Percentiles rank a stretch among this genome's conserved stretches.
These are phyloP conservation scores for Cladophialophora yegresii DNA, from an alignment of 2,329 filamentous ascomycete genomes.

Conservation along the genomic window DNA sequence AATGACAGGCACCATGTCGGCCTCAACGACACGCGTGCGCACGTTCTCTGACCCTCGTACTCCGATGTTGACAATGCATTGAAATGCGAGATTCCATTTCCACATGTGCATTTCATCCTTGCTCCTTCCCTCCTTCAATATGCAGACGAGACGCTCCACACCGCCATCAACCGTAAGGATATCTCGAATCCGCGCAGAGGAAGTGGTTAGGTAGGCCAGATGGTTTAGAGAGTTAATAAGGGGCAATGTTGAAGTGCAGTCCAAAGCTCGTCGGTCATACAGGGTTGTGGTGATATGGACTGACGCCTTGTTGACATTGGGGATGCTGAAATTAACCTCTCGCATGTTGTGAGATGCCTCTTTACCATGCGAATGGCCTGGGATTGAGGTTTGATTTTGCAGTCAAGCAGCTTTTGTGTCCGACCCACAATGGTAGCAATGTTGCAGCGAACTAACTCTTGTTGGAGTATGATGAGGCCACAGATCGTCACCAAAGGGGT, in stretches of 20 bases:
- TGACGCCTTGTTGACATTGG: conserved; percentile 98
- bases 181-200: conserved; percentile 93
- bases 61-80: conserved; percentile 98
- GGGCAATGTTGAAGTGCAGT: conserved; percentile 95
- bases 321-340: conserved; percentile 99
- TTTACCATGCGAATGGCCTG: conserved; percentile 3
- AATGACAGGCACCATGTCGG: conserved; percentile 98
- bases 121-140: conserved; percentile 94
- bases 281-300: conserved; percentile 98
- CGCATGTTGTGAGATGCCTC: conserved; percentile 67
- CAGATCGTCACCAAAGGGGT: not conserved
- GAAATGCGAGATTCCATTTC: conserved; percentile 99
- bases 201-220: conserved; percentile 96
- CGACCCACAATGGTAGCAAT: not conserved
- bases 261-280: conserved; percentile 94
- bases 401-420: not conserved
- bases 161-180: conserved; percentile 98
- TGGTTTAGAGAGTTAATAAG: conserved; percentile 99
- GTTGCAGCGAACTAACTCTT: not conserved
- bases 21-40: conserved; percentile 91
- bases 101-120: conserved; percentile 99
- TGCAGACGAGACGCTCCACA: conserved; percentile 93
- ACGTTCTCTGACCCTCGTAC: conserved; percentile 93
- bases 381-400: not conserved
- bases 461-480: not conserved